Base-by-base conservation (phyloP, 805 yeast genomes). In the Ogataea pini region DNA sequence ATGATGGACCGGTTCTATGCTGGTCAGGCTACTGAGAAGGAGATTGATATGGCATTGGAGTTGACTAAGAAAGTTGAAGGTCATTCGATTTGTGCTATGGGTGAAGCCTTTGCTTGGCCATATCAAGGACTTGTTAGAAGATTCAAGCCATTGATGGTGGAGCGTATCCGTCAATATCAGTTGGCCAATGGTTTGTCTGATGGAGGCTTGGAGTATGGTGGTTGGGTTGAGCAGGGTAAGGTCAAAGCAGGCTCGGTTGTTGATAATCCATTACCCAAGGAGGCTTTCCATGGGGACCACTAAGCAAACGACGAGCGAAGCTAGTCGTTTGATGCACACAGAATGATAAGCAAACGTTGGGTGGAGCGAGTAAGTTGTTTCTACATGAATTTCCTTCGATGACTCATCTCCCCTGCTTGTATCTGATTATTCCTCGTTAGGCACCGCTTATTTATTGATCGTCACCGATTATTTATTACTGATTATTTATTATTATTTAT, bases 81-180 rank as follows among this genome's bases (percentile, higher is more conserved):
- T 42, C 96, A 89, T 71, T 87, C 96, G 44, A 88, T 88, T 62
- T 88, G 96, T 73, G 96, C 95, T 27, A 76, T 88, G 63, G 96
- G 96, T 50, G 96, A 88, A 64, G 96, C 96, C 28, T 89, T 95
- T 49, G 90, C 94, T 25, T 88, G 96, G 96, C 96, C 96, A 38
- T 79, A 89, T 54, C 96, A 89, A 72, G 96, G 96, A 49, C 78
- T 88, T 57, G 86, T 89, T 60, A 84, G 85, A 68, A 84, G 86
- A 56, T 88, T 89, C 79, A 80, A 89, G 67, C 96, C 96, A 13
- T 80, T 82, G 56, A 82, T 88, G 78, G 83, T 82, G 60, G 88
- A 83, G 52, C 81, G 91, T 72, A 83, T 89, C 63, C 74, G 79
- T 54, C 70, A 85, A 61, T 89, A 75, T 73, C 73, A 79, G 55